Percentiles rank a stretch among this genome's conserved stretches.
Conservation (phyloP, 2,329 filamentous ascomycete species). For the Mariannaea sp. region DNA sequence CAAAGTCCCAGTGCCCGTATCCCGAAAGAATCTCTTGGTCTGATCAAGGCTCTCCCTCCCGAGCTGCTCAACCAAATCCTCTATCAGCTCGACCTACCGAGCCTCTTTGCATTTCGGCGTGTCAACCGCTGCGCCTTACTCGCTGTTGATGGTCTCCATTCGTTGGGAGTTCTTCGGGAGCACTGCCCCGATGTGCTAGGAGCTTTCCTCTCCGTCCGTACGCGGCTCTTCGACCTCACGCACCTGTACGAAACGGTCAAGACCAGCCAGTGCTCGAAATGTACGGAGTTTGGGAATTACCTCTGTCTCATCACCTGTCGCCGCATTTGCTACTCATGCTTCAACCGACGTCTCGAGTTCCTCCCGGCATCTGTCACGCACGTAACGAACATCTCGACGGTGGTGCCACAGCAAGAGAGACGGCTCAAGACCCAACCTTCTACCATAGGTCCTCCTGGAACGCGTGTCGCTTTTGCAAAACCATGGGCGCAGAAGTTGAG, state of each 20-base stretch:
- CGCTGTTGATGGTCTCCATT: conserved; percentile 41
- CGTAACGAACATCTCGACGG: background rate
- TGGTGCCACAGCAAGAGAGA: background rate
- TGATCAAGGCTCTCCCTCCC: conserved; percentile 37
- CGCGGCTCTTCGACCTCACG: conserved; percentile 37
- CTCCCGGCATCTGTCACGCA: conserved; percentile 29
- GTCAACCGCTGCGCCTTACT: conserved; percentile 42
- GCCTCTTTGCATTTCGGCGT: conserved; percentile 42
- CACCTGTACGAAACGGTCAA: conserved; percentile 43
- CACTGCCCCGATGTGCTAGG: conserved; percentile 39
- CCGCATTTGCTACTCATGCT: conserved; percentile 48
- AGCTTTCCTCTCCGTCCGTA: conserved; percentile 41
- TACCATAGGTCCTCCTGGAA: background rate
- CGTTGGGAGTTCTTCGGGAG: conserved; percentile 38
- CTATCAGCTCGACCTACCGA: conserved; percentile 38
- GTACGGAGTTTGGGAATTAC: conserved; percentile 41
- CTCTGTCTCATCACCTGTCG: conserved; percentile 17
- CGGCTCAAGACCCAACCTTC: background rate
- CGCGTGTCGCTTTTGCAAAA: background rate
- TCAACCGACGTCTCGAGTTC: conserved; percentile 37
- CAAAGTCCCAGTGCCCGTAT: conserved; percentile 8
- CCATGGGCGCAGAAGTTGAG: background rate
- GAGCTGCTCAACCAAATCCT: conserved; percentile 40
- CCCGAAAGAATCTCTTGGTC: conserved; percentile 23
- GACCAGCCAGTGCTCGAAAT: conserved; percentile 40